Conservation (phyloP, 805 yeast genomes). For the Wickerhamiella shivajii region DNA sequence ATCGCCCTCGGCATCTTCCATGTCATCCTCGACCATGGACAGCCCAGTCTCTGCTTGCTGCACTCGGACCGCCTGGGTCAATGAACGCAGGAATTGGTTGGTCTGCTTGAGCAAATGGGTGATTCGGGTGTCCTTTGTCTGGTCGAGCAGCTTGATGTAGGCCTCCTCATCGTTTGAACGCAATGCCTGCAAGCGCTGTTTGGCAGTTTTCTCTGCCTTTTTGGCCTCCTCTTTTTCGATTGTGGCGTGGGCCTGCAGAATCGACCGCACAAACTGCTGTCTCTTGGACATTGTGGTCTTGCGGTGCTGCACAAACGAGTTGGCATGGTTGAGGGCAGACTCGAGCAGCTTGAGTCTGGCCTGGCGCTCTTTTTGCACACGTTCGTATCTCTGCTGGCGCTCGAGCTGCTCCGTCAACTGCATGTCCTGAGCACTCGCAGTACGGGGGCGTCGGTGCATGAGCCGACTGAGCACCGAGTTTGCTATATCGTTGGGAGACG, state of each 20-base stretch:
- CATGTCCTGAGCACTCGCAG: constrained; percentile 46
- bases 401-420: constrained; percentile 39
- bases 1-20: constrained; percentile 24
- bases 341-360: constrained; percentile 23
- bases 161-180: constrained; percentile 97
- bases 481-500: constrained; percentile 35
- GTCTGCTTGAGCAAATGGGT: constrained; percentile 89
- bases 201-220: constrained; percentile 84
- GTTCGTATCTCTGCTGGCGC: constrained; percentile 27
- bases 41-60: constrained; percentile 42
- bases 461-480: constrained; percentile 62
- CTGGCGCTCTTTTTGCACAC: constrained; percentile 27
- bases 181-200: constrained; percentile 94
- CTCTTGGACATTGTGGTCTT: constrained; percentile 15
- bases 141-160: constrained; percentile 82
- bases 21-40: constrained; percentile 6
- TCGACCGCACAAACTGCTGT: constrained; percentile 20
- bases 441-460: constrained; percentile 63
- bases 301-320: constrained; percentile 16
- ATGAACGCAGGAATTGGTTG: constrained; percentile 74
- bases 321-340: constrained; percentile 18
- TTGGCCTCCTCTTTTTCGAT: constrained; percentile 82
- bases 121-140: constrained; percentile 94
- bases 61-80: constrained; percentile 77
- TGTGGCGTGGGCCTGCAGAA: constrained; percentile 47